phyloP scores from a whole-genome alignment of 305 asterid species.

The Fraxinus latifolia region DNA sequence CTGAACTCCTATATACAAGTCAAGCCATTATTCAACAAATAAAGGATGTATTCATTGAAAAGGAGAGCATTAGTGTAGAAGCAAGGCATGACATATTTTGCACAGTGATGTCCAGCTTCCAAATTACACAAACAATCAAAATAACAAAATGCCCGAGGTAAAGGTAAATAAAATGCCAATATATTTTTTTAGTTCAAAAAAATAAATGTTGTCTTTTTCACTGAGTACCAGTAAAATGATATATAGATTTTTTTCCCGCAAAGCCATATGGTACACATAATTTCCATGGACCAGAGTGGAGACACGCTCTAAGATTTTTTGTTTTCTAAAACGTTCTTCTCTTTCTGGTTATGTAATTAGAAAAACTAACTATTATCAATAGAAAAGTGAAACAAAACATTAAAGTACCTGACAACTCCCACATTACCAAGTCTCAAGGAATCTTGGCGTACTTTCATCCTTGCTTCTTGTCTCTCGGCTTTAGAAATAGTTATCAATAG shows the following conservation, averaged over 20 bases:
- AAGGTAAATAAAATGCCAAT: background rate
- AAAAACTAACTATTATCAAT: background rate
- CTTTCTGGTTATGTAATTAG: background rate
- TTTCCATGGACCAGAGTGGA: background rate
- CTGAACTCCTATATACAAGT: background rate
- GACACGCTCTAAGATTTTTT: background rate
- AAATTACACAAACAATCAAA: background rate
- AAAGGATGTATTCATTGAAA: background rate
- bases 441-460: constrained; percentile 92
- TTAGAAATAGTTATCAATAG: constrained; percentile 84
- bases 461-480: constrained; percentile 96
- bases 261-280: background rate
- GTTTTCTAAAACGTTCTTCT: background rate
- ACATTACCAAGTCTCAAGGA: constrained; percentile 91
- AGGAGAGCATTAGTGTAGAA: background rate
- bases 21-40: background rate
- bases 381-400: background rate
- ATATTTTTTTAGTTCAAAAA: background rate
- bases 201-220: background rate
- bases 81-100: background rate
- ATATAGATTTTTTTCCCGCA: background rate
- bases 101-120: background rate
- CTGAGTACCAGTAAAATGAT: background rate
- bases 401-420: constrained; percentile 77
- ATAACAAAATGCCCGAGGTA: background rate